Conservation (phyloP, 2,329 filamentous ascomycete species). For the Venturia asperata region DNA sequence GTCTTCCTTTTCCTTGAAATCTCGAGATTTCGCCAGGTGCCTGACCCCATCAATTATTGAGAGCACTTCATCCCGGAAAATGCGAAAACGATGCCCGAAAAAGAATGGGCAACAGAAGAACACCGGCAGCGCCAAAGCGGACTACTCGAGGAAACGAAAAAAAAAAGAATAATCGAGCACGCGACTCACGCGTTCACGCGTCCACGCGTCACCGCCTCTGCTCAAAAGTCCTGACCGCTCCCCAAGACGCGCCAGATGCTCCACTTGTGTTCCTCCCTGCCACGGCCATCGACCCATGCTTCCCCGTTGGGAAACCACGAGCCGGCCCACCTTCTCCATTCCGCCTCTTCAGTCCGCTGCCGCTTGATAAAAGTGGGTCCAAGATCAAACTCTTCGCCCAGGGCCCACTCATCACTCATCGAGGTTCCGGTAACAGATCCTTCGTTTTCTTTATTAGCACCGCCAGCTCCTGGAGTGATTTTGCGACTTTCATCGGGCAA, state of each 20-base stretch:
- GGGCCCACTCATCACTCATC: constrained; percentile 35
- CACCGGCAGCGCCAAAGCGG: background rate
- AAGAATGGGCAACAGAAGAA: background rate
- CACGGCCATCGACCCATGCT: constrained; percentile 3
- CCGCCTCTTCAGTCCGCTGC: constrained; percentile 83
- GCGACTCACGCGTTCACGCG: background rate
- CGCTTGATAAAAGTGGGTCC: constrained; percentile 86
- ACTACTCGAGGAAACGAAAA: background rate
- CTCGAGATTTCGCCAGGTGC: background rate
- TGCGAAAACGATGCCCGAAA: background rate
- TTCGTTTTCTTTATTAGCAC: constrained; percentile 20
- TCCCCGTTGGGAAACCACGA: constrained; percentile 54
- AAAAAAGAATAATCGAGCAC: background rate
- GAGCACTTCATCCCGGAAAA: background rate
- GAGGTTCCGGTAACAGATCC: background rate
- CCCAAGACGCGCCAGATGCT: constrained; percentile 18
- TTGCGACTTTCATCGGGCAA: constrained; percentile 58
- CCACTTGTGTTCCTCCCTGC: constrained; percentile 18
- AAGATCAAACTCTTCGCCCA: constrained; percentile 95
- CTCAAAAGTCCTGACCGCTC: background rate
- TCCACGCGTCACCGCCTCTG: constrained; percentile 5
- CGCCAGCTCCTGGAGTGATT: constrained; percentile 24
- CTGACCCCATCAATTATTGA: background rate
- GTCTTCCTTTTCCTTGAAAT: background rate
- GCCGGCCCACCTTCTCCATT: constrained; percentile 82